Percentiles rank a stretch among this genome's conserved stretches.
Evolutionary conservation across 169 alveolate species (phyloP).

Genomic region (Plasmodium adleri): DNA sequence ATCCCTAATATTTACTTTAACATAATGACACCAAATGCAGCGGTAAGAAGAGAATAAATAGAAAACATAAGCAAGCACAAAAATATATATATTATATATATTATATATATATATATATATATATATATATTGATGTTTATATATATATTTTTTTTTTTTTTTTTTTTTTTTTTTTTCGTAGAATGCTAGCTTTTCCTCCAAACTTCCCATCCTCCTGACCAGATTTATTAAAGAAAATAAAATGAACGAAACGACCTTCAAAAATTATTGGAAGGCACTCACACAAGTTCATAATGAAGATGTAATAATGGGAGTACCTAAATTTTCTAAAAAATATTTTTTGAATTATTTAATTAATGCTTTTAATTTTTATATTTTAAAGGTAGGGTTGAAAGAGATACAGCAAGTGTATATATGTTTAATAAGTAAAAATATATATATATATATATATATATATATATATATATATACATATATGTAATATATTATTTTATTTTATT

Average conservation of each 20-base stretch:
- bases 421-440: not conserved
- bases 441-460: not conserved
- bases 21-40: constrained; percentile 4
- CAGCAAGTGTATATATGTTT: not conserved
- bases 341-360: constrained; percentile 58
- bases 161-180: not conserved
- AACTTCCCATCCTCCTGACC: constrained; percentile 51
- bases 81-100: not conserved
- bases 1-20: constrained; percentile 51
- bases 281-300: constrained; percentile 74
- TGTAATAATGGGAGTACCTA: constrained; percentile 61
- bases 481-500: not conserved
- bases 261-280: constrained; percentile 63
- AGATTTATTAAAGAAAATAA: constrained; percentile 70
- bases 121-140: not conserved
- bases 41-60: constrained; percentile 16
- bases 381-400: not conserved
- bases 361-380: constrained; percentile 66
- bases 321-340: constrained; percentile 47
- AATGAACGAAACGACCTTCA: constrained; percentile 66
- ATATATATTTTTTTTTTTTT: not conserved
- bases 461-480: not conserved
- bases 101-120: not conserved
- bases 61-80: no score
- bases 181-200: constrained; percentile 36